A percentile compares a stretch with the other conserved stretches of the same genome.
Conservation (phyloP, 441 rosid genomes). For the Erysimum pusillum region DNA sequence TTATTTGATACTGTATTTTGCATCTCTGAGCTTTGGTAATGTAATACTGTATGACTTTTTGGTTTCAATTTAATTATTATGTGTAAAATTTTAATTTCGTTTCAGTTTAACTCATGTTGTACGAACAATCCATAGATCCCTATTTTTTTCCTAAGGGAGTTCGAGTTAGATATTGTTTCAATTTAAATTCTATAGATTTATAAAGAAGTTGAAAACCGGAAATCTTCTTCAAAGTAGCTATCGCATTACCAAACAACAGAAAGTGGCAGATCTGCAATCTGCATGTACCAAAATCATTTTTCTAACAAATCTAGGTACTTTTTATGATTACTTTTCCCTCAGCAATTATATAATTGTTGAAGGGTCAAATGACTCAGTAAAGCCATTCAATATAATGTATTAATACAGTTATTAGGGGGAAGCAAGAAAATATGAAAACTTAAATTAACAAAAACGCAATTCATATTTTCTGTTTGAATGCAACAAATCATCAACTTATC, state of each 20-base stretch:
- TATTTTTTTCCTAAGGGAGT: too few relatives aligned
- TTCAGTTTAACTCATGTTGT: background rate
- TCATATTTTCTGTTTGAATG: background rate
- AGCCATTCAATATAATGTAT: background rate
- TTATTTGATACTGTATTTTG: too few relatives aligned
- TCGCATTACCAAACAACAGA: conserved; percentile 1
- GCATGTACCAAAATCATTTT: too few relatives aligned
- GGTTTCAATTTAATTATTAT: background rate
- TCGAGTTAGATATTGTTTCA: too few relatives aligned
- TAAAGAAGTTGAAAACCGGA: background rate
- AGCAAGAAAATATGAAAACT: background rate
- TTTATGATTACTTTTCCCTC: too few relatives aligned
- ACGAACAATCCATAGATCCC: background rate
- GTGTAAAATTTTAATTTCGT: too few relatives aligned
- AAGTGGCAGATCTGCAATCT: background rate
- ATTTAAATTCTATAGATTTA: background rate
- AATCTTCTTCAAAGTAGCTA: background rate
- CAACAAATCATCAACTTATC: conserved; percentile 1
- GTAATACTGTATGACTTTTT: background rate
- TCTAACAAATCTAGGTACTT: too few relatives aligned
- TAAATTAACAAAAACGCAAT: background rate
- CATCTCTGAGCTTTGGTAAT: too few relatives aligned
- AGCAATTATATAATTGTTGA: background rate
- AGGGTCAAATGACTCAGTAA: background rate
- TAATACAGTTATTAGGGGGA: background rate